A percentile compares a stretch with the other conserved stretches of the same genome.
phyloP scores from a whole-genome alignment of 352 stramenopile genomes.

The Phytophthora europaea region DNA sequence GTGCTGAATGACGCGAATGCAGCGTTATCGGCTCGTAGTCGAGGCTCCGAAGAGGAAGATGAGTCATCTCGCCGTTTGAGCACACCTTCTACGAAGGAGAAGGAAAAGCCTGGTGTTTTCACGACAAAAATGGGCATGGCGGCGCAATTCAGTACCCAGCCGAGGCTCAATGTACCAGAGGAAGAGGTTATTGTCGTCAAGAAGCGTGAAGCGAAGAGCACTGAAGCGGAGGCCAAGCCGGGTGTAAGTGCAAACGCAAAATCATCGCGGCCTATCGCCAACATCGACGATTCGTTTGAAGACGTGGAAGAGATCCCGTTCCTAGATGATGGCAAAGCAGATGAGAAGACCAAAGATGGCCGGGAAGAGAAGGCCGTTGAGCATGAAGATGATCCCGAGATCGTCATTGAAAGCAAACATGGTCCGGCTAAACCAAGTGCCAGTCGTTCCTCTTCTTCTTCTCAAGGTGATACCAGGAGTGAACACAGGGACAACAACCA shows the following conservation, averaged over 20 bases:
- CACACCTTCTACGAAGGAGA: slow-evolving; percentile 15
- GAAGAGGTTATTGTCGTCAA: slow-evolving; percentile 81
- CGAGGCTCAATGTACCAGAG: slow-evolving; percentile 64
- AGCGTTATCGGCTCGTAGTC: slow-evolving; percentile 42
- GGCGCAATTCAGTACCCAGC: slow-evolving; percentile 64
- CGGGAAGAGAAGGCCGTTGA: slow-evolving; percentile 29
- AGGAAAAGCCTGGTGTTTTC: slow-evolving; percentile 32
- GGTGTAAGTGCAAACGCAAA: slow-evolving; percentile 32
- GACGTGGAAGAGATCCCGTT: slow-evolving; percentile 87
- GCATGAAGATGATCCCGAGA: slow-evolving; percentile 61
- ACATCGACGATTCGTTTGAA: slow-evolving; percentile 73
- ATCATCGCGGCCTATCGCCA: slow-evolving; percentile 12
- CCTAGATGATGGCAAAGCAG: slow-evolving; percentile 62
- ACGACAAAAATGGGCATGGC: slow-evolving; percentile 54
- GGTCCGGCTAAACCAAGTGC: slow-evolving; percentile 36
- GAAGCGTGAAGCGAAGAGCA: slow-evolving; percentile 58
- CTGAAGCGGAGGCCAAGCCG: slow-evolving; percentile 32
- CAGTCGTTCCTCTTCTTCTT: neutral
- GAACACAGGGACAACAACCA: slow-evolving; percentile 28
- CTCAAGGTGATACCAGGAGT: slow-evolving; percentile 27
- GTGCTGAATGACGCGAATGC: slow-evolving; percentile 74
- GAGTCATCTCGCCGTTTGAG: slow-evolving; percentile 27
- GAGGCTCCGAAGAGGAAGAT: slow-evolving; percentile 32
- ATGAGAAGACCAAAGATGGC: slow-evolving; percentile 43
- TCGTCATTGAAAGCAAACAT: slow-evolving; percentile 70